Base-by-base conservation (phyloP, 495 filamentous ascomycete species). In the Gamarada debralockiae region DNA sequence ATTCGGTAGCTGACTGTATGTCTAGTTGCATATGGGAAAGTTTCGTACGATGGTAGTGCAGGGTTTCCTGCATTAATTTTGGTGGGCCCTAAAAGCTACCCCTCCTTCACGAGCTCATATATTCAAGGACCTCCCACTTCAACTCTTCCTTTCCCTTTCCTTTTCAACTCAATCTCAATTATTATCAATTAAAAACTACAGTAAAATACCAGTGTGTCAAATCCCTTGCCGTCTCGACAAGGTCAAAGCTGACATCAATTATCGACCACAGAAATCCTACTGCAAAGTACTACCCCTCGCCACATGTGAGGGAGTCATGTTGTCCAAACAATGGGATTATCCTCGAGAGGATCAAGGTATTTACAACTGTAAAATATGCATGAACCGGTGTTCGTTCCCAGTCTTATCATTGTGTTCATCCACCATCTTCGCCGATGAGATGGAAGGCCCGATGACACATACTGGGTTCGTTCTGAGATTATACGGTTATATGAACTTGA, bases 401-500 rank as follows among this genome's bases (percentile, higher is more conserved):
- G 52, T 43, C 52, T 52, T 48, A 56, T 59, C 41, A 48, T 29
- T 54, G 34, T 40, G n/a, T 20, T 50, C 58, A 62, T 67, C 62
- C 60, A 63, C 58, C 65, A 61, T 58, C 48, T 47, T 49, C 36
- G 17, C n/a, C 40, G 43, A 51, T 62, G 53, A 55, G 58, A 57
- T 57, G 47, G 17, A 12, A 39, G 21, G 52, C 39, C 46, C 55
- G 52, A 48, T 53, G 46, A 48, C 52, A 56, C 31, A 43, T 50
- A 46, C 55, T 67, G 72, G 69, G 68, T 73, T 79, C 74, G 77
- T 79, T 82, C 89, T 93, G 90, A 95, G 86, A 95, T 85, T 80
- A 93, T 85, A 95, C 90, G 89, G 90, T 84, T 73, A 63, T 45
- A 65, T 60, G 67, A 92, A 95, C 89, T 92, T 93, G 89, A 95